A percentile compares a stretch with the other conserved stretches of the same genome.
Evolutionary conservation across 75 land plant species (phyloP).

Genomic region (Sequoia sempervirens): DNA sequence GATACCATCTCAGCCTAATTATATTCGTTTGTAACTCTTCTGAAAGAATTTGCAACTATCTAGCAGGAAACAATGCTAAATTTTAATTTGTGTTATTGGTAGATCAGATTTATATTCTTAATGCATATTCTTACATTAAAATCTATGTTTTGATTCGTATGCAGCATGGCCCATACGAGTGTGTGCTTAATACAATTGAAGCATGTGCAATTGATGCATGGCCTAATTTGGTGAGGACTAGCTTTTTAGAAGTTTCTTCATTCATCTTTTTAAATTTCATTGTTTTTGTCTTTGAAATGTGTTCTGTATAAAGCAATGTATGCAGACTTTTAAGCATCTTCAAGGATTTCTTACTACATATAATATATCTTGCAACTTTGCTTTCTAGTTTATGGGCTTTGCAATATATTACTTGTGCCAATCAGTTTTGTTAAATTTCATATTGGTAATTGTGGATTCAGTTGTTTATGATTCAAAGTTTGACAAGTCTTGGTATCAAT

Average conservation of each 20-base stretch:
- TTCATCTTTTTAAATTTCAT: background rate
- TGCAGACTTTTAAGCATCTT: background rate
- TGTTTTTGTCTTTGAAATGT: background rate
- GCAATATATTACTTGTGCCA: background rate
- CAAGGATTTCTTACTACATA: background rate
- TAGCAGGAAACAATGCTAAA: background rate
- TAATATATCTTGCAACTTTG: background rate
- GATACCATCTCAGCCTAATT: background rate
- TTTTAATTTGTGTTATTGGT: background rate
- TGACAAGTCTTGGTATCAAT: background rate
- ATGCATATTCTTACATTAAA: conserved; percentile 8
- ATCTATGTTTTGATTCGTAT: background rate
- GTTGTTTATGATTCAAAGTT: background rate
- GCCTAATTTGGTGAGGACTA: conserved; percentile 58
- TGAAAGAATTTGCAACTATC: background rate
- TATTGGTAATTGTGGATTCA: background rate
- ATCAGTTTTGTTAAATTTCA: background rate
- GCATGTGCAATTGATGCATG: conserved; percentile 71
- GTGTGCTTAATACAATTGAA: conserved; percentile 68
- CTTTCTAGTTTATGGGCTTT: background rate
- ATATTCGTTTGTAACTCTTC: background rate
- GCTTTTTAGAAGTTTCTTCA: background rate
- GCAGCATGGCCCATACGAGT: conserved; percentile 83
- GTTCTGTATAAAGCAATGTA: background rate
- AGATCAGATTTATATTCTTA: background rate